phyloP scores from a whole-genome alignment of 306 rosid genomes.

The Clitoria ternatea region DNA sequence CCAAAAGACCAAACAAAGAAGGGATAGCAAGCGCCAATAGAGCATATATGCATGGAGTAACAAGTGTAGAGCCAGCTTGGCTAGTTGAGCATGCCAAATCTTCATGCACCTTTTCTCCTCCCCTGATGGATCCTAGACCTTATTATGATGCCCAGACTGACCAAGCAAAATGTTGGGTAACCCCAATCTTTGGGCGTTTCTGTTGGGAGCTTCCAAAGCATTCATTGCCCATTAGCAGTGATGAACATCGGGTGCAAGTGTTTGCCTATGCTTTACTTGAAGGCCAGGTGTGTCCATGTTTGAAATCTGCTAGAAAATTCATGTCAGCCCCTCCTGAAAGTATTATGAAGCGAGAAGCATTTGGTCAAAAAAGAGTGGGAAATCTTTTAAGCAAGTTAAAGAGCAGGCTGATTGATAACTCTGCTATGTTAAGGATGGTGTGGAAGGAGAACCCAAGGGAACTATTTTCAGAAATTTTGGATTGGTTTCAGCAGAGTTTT shows the following conservation, averaged over 20 bases:
- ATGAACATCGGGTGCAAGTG: conserved; percentile 39
- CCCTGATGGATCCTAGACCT: conserved; percentile 59
- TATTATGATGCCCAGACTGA: conserved; percentile 63
- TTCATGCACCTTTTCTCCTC: conserved; percentile 58
- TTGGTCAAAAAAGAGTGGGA: conserved; percentile 77
- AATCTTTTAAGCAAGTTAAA: conserved; percentile 55
- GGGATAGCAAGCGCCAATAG: conserved; percentile 54
- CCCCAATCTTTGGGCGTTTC: conserved; percentile 71
- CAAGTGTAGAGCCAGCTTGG: conserved; percentile 76
- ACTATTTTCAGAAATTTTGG: conserved; percentile 57
- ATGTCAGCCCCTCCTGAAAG: conserved; percentile 73
- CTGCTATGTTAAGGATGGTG: conserved; percentile 48
- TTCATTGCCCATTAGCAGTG: conserved; percentile 39
- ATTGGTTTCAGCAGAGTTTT: conserved; percentile 76
- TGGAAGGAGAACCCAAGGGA: conserved; percentile 79
- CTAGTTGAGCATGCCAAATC: conserved; percentile 73
- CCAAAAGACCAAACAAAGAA: conserved; percentile 76
- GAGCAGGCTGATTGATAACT: conserved; percentile 41
- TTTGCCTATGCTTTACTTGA: conserved; percentile 81
- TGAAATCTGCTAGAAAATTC: conserved; percentile 47
- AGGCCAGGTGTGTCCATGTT: conserved; percentile 83
- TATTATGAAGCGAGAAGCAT: conserved; percentile 70
- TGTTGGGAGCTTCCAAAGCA: conserved; percentile 77
- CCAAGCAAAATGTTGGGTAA: conserved; percentile 55
- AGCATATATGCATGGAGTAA: conserved; percentile 84